phyloP scores from a whole-genome alignment of 805 yeast genomes.

The Saturnispora kantuleensis region DNA sequence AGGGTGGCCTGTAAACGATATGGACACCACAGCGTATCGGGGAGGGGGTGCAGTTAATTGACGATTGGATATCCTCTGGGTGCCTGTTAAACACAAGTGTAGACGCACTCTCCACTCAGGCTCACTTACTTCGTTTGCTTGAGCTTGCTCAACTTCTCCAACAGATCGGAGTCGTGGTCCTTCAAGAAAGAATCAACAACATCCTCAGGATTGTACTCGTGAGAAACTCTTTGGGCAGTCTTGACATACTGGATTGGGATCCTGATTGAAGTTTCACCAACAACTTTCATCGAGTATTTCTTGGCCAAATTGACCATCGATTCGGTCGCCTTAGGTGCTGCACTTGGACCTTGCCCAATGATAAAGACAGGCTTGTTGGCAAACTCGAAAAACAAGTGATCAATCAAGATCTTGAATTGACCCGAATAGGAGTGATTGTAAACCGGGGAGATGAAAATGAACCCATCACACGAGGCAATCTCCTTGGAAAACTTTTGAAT shows the following conservation, averaged over 20 bases:
- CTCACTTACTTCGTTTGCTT: no score
- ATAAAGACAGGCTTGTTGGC: slow-evolving; percentile 4
- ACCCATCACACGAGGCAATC: slow-evolving; percentile 6
- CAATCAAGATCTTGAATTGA: slow-evolving; percentile 10
- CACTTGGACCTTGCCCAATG: slow-evolving; percentile 4
- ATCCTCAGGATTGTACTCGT: slow-evolving; percentile 3
- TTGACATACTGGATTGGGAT: slow-evolving; percentile 6
- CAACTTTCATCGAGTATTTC: slow-evolving; percentile 4
- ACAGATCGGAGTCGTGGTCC: slow-evolving; percentile 4
- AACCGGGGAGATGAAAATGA: slow-evolving; percentile 9
- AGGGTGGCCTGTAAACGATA: no score
- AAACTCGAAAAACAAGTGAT: slow-evolving; percentile 10
- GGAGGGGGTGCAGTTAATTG: no score
- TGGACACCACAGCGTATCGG: no score
- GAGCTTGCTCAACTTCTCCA: neutral
- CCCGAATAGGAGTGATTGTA: slow-evolving; percentile 10
- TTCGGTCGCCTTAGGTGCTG: slow-evolving; percentile 1
- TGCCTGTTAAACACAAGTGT: no score
- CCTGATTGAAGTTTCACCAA: slow-evolving; percentile 4
- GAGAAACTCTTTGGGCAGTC: slow-evolving; percentile 1
- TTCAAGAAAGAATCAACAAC: slow-evolving; percentile 5
- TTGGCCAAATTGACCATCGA: slow-evolving; percentile 1
- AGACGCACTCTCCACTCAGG: no score
- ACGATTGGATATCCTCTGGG: no score
- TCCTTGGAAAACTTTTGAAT: slow-evolving; percentile 1